A percentile compares a stretch with the other conserved stretches of the same genome.
phyloP scores from a whole-genome alignment of 2,329 filamentous ascomycete genomes.

The Cladosporium sp. region DNA sequence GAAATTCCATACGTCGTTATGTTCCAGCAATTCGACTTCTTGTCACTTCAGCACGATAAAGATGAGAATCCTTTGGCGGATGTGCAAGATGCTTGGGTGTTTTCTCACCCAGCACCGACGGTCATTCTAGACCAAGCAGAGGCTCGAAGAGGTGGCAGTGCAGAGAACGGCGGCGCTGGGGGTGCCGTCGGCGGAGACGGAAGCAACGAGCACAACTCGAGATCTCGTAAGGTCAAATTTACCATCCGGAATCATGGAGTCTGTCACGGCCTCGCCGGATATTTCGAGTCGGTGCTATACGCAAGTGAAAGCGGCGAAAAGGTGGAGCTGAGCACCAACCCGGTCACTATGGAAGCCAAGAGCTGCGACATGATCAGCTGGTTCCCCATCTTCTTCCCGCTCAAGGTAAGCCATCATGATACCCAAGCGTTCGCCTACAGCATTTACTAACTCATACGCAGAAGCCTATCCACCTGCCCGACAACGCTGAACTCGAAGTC shows the following conservation, averaged over 20 bases:
- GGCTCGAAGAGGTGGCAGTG: conserved; percentile 56
- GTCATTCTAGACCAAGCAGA: conserved; percentile 51
- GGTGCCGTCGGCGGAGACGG: conserved; percentile 70
- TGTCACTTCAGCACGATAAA: not conserved
- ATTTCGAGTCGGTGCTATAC: conserved; percentile 96
- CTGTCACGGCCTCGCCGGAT: conserved; percentile 85
- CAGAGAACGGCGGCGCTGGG: conserved; percentile 61
- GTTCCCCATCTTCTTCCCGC: conserved; percentile 97
- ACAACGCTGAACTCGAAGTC: conserved; percentile 76
- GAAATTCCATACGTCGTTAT: conserved; percentile 94
- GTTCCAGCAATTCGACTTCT: conserved; percentile 81
- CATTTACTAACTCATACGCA: conserved; percentile 33
- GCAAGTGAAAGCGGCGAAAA: conserved; percentile 38
- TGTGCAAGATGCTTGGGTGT: conserved; percentile 77
- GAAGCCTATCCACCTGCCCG: conserved; percentile 80
- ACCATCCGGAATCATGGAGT: conserved; percentile 71
- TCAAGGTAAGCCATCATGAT: conserved; percentile 61
- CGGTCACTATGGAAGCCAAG: conserved; percentile 84
- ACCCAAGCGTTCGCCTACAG: not conserved
- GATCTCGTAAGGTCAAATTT: conserved; percentile 74
- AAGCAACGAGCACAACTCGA: conserved; percentile 83
- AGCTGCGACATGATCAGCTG: conserved; percentile 98
- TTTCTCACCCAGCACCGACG: conserved; percentile 65
- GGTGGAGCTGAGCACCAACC: conserved; percentile 86
- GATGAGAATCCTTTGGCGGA: conserved; percentile 30